Percentiles rank a stretch among this genome's conserved stretches.
phyloP scores from a whole-genome alignment of 306 rosid genomes.

The Cucumis melo region DNA sequence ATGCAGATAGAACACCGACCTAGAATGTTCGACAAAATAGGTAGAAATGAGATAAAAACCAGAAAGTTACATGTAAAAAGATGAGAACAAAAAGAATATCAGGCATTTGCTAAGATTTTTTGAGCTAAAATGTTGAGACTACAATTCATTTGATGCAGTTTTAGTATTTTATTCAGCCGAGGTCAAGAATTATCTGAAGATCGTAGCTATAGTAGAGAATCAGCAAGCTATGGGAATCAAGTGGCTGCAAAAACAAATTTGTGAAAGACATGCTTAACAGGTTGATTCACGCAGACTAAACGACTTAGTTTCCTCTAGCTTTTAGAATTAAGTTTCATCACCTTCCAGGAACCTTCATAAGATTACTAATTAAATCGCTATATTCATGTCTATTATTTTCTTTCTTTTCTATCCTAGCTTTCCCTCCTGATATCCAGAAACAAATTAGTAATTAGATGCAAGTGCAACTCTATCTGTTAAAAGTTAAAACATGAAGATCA shows the following conservation, averaged over 20 bases:
- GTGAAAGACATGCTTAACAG: neutral
- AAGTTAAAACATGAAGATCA: neutral
- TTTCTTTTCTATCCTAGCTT: neutral
- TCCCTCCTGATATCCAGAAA: neutral
- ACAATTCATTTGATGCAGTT: neutral
- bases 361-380: neutral
- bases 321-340: neutral
- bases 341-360: neutral
- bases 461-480: neutral
- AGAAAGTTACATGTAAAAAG: neutral
- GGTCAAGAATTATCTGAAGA: neutral
- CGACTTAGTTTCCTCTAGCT: neutral
- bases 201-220: neutral
- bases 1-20: slow-evolving; percentile 79
- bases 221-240: neutral
- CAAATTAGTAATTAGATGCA: neutral
- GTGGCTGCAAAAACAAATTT: neutral
- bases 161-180: neutral
- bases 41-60: neutral
- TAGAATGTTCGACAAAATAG: slow-evolving; percentile 19
- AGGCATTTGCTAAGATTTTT: neutral
- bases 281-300: neutral
- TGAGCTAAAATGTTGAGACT: neutral
- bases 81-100: neutral
- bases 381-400: neutral